Evolutionary conservation across 257 asterid species (phyloP).

Genomic region (Petrea volubilis): DNA sequence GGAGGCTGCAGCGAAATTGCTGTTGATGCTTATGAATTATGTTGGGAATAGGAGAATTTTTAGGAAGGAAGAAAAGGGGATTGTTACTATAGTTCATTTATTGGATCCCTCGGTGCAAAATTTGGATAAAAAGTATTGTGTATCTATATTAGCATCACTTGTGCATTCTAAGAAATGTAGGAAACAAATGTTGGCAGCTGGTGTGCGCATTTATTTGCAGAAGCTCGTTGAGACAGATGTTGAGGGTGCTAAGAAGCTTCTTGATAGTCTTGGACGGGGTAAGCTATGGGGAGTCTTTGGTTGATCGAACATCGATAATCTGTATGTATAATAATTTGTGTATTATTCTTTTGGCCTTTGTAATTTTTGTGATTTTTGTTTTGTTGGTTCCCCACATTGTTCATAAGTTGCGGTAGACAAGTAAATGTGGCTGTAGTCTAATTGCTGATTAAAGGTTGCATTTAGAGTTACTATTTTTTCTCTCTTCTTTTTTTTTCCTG

Average conservation of each 20-base stretch:
- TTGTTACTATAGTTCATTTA: constrained; percentile 47
- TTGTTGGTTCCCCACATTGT: constrained; percentile 39
- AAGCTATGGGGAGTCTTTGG: constrained; percentile 80
- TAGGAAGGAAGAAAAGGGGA: constrained; percentile 74
- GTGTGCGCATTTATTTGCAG: constrained; percentile 62
- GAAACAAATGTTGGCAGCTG: constrained; percentile 69
- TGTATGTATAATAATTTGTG: constrained; percentile 38
- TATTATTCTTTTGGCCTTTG: constrained; percentile 8
- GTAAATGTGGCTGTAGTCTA: constrained; percentile 35
- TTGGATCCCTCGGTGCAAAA: constrained; percentile 52
- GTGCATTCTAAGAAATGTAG: constrained; percentile 68
- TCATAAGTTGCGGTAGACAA: constrained; percentile 34
- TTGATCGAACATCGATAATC: constrained; percentile 24
- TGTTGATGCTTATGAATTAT: constrained; percentile 53
- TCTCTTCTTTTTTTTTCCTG: too few relatives aligned
- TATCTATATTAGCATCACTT: constrained; percentile 45
- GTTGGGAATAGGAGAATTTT: constrained; percentile 61
- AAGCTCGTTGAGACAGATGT: constrained; percentile 63
- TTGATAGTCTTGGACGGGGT: constrained; percentile 57
- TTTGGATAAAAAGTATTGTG: constrained; percentile 53
- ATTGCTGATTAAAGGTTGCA: constrained; percentile 28
- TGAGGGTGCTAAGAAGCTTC: constrained; percentile 81
- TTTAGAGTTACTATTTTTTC: constrained; percentile 11
- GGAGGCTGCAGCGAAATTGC: constrained; percentile 61
- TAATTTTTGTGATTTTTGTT: too few relatives aligned